phyloP scores from a whole-genome alignment of 768 basidiomycete species.

The Gymnopilus dilepis region DNA sequence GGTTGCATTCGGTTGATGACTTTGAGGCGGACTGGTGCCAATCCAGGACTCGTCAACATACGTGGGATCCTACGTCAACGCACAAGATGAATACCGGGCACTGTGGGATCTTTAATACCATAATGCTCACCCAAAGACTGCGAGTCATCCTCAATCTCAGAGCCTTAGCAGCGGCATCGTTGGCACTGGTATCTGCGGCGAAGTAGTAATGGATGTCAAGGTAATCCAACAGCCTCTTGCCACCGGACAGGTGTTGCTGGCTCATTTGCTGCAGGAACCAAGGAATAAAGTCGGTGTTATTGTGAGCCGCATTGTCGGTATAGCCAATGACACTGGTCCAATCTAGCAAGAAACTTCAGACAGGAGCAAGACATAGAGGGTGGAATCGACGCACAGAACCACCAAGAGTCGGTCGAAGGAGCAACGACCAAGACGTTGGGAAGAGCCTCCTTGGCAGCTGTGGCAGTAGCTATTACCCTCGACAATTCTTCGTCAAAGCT shows the following conservation, averaged over 20 bases:
- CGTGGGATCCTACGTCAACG: slow-evolving; percentile 49
- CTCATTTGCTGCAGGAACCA: slow-evolving; percentile 62
- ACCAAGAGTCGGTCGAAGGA: slow-evolving; percentile 52
- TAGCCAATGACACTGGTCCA: slow-evolving; percentile 57
- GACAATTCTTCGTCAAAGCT: slow-evolving; percentile 57
- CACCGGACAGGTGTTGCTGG: slow-evolving; percentile 33
- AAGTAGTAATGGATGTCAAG: slow-evolving; percentile 65
- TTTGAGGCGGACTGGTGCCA: slow-evolving; percentile 42
- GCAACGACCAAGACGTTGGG: slow-evolving; percentile 51
- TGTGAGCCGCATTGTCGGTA: slow-evolving; percentile 53
- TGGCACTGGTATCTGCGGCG: slow-evolving; percentile 56
- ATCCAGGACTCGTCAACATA: slow-evolving; percentile 64
- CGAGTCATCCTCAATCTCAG: slow-evolving; percentile 54
- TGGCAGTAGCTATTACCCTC: slow-evolving; percentile 47
- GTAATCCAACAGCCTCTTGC: slow-evolving; percentile 54
- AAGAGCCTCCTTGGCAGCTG: slow-evolving; percentile 46
- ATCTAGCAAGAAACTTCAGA: slow-evolving; percentile 35
- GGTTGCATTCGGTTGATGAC: slow-evolving; percentile 52
- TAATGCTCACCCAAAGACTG: slow-evolving; percentile 48
- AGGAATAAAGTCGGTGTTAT: slow-evolving; percentile 58
- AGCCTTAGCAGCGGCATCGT: slow-evolving; percentile 56
- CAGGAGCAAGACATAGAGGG: not conserved
- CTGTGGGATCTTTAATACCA: no score
- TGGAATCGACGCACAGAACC: slow-evolving; percentile 41
- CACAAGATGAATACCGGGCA: no score